Evolutionary conservation across 2,329 filamentous ascomycete species (phyloP).

Genomic region (Colletotrichum tropicale): DNA sequence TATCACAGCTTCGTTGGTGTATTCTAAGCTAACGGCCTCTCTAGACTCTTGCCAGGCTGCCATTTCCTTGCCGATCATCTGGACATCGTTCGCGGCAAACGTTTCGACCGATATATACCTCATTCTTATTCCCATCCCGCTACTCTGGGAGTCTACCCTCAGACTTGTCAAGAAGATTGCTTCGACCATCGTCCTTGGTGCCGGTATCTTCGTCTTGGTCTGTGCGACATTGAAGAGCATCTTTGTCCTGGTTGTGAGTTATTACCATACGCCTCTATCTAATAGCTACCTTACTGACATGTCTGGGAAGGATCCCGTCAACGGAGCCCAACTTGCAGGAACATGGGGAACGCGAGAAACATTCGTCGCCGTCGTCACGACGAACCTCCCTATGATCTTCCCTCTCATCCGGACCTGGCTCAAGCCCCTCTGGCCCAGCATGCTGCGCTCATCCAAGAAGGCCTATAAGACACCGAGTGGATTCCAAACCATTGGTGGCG

Average conservation of each 20-base stretch:
- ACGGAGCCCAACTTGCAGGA: slow-evolving; percentile 44
- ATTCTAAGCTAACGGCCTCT: background rate
- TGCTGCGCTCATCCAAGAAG: slow-evolving; percentile 31
- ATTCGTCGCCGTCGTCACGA: slow-evolving; percentile 47
- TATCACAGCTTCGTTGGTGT: background rate
- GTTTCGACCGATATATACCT: slow-evolving; percentile 63
- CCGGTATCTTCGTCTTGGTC: slow-evolving; percentile 42
- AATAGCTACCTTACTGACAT: background rate
- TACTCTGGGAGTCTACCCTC: slow-evolving; percentile 45
- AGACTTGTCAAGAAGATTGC: slow-evolving; percentile 39
- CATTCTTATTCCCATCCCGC: slow-evolving; percentile 61
- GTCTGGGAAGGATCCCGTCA: slow-evolving; percentile 37
- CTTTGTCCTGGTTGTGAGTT: slow-evolving; percentile 38
- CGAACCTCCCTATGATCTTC: slow-evolving; percentile 50
- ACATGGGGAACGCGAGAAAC: slow-evolving; percentile 48
- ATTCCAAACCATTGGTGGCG: slow-evolving; percentile 19
- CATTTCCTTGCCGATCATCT: slow-evolving; percentile 54
- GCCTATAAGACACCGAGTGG: slow-evolving; percentile 12
- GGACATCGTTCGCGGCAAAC: slow-evolving; percentile 56
- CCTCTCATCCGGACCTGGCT: slow-evolving; percentile 47
- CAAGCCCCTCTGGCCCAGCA: slow-evolving; percentile 31
- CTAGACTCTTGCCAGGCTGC: slow-evolving; percentile 54
- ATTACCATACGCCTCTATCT: background rate
- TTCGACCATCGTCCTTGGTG: slow-evolving; percentile 38
- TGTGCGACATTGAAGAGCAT: slow-evolving; percentile 40